A percentile compares a stretch with the other conserved stretches of the same genome.
Conservation (phyloP, 306 rosid genomes). For the Cucurbita argyrosperma region DNA sequence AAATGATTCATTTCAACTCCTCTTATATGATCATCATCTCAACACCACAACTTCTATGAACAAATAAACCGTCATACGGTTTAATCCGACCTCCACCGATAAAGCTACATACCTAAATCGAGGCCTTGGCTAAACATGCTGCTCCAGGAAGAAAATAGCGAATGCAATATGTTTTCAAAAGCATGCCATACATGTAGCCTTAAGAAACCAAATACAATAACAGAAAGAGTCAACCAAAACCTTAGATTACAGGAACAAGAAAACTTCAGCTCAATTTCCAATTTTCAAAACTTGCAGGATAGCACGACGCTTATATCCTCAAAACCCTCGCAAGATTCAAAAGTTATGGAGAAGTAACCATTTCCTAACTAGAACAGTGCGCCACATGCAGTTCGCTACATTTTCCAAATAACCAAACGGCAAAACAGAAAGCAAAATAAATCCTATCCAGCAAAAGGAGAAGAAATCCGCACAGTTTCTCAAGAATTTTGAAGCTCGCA, state of each 20-base stretch:
- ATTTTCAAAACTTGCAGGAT: neutral
- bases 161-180: neutral
- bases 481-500: neutral
- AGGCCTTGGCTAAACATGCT: neutral
- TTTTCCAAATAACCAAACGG: conserved; percentile 2
- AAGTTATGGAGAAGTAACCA: neutral
- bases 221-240: neutral
- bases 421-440: neutral
- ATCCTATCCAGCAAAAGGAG: neutral
- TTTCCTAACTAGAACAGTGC: neutral
- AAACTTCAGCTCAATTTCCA: conserved; percentile 1
- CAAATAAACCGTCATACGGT: neutral
- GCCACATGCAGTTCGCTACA: neutral
- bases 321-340: neutral
- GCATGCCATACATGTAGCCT: neutral
- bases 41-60: neutral
- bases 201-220: neutral
- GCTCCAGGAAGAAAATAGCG: neutral
- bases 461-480: neutral
- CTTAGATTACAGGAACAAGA: neutral
- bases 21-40: neutral
- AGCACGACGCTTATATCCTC: neutral
- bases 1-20: neutral
- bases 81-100: neutral
- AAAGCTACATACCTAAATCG: neutral